phyloP scores from a whole-genome alignment of 164 flowering plant genomes.

The Umbilicus rupestris region DNA sequence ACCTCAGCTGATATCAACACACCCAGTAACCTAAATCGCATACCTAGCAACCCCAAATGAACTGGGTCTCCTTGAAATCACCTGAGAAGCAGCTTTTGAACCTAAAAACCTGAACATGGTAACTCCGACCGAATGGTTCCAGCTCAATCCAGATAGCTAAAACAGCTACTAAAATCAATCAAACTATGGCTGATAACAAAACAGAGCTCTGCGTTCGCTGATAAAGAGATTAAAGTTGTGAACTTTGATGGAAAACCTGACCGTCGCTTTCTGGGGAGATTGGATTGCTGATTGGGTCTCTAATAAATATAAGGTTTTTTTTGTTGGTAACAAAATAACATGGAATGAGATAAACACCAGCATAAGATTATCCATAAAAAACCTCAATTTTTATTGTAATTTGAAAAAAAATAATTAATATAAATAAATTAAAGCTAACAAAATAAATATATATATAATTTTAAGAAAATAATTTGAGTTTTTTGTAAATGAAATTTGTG shows the following conservation, averaged over 20 bases:
- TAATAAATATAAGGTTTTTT: neutral
- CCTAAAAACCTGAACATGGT: neutral
- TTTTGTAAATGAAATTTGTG: too few species aligned
- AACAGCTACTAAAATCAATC: neutral
- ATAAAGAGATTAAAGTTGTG: neutral
- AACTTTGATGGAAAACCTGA: neutral
- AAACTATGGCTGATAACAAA: neutral
- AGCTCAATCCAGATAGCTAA: neutral
- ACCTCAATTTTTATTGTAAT: too few species aligned
- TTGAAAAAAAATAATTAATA: too few species aligned
- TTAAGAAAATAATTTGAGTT: too few species aligned
- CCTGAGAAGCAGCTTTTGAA: neutral
- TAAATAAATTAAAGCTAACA: too few species aligned
- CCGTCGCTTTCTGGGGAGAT: neutral
- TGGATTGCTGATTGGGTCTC: neutral
- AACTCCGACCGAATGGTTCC: neutral
- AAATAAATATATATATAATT: too few species aligned
- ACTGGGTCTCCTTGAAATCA: neutral
- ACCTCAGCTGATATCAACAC: neutral
- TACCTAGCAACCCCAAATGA: neutral
- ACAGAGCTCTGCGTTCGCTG: too few species aligned
- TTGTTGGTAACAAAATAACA: too few species aligned
- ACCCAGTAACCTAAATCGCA: neutral
- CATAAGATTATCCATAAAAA: too few species aligned
- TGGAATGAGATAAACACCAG: too few species aligned